Percentiles rank a stretch among this genome's conserved stretches.
Conservation (phyloP, 1,139 yeast genomes). For the Pichia sp. region DNA sequence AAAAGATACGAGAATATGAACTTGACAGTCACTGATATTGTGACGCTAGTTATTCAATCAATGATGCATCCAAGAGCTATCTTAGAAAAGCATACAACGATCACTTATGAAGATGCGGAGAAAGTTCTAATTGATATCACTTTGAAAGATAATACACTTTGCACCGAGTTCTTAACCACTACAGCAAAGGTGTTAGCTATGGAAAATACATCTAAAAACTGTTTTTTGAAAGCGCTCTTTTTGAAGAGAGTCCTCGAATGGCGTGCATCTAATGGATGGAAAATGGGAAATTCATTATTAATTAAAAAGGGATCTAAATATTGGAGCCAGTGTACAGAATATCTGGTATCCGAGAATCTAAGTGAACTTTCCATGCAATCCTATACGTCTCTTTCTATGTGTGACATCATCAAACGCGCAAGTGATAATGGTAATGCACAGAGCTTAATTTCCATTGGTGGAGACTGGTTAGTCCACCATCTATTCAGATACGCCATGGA, state of each 20-base stretch:
- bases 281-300: too few species aligned
- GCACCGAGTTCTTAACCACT: neutral
- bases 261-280: neutral
- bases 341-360: neutral
- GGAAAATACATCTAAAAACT: constrained; percentile 8
- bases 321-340: neutral
- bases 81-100: too few species aligned
- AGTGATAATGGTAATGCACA: neutral
- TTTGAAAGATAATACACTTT: too few species aligned
- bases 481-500: neutral
- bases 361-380: too few species aligned
- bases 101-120: neutral
- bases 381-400: too few species aligned
- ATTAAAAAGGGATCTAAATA: neutral
- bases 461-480: neutral
- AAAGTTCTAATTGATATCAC: neutral
- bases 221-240: constrained; percentile 17
- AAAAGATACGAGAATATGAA: constrained; percentile 1
- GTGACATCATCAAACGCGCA: neutral
- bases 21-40: neutral
- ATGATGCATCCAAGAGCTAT: neutral
- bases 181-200: constrained; percentile 3
- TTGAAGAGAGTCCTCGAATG: constrained; percentile 14
- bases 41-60: neutral
- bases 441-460: neutral